Evolutionary conservation across 192 early-diverging fungal genomes (phyloP).

Genomic region (Coemansia furcata): DNA sequence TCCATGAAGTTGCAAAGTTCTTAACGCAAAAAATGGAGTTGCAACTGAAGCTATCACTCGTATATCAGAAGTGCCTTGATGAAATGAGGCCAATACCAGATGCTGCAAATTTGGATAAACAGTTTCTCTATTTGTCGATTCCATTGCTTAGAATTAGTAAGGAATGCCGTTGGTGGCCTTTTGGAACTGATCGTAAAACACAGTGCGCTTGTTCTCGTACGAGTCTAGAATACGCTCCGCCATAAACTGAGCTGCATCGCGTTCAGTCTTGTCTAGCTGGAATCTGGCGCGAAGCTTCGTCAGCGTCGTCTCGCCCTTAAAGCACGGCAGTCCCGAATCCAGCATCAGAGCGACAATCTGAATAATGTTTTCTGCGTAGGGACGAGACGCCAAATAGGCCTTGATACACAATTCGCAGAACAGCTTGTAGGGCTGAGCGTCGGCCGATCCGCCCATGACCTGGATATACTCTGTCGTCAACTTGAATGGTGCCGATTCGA

Average conservation of each 20-base stretch:
- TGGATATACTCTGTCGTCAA: conserved; percentile 95
- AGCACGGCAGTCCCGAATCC: conserved; percentile 95
- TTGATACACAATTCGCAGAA: conserved; percentile 91
- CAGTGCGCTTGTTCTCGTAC: conserved; percentile 89
- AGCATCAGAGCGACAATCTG: conserved; percentile 90
- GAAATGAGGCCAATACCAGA: too few relatives aligned
- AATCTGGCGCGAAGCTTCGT: conserved; percentile 81
- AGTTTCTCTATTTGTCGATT: too few relatives aligned
- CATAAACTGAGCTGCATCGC: conserved; percentile 96
- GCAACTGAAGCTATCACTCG: too few relatives aligned
- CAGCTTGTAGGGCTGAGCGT: conserved; percentile 77
- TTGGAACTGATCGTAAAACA: conserved; percentile 79
- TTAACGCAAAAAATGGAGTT: too few relatives aligned
- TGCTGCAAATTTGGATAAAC: neutral
- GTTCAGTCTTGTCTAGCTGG: conserved; percentile 85
- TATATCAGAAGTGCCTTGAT: too few relatives aligned
- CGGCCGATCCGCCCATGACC: conserved; percentile 89
- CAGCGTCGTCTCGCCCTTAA: conserved; percentile 90
- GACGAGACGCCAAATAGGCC: conserved; percentile 86
- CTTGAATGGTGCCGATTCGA: conserved; percentile 98
- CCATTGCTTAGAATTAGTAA: conserved; percentile 18
- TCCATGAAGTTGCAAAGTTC: too few relatives aligned
- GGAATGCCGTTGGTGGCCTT: conserved; percentile 77
- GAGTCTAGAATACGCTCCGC: conserved; percentile 81
- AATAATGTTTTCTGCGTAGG: conserved; percentile 89